These are phyloP conservation scores for Podaxis sp. DNA, from an alignment of 768 basidiomycete species.

Conservation along the genomic window DNA sequence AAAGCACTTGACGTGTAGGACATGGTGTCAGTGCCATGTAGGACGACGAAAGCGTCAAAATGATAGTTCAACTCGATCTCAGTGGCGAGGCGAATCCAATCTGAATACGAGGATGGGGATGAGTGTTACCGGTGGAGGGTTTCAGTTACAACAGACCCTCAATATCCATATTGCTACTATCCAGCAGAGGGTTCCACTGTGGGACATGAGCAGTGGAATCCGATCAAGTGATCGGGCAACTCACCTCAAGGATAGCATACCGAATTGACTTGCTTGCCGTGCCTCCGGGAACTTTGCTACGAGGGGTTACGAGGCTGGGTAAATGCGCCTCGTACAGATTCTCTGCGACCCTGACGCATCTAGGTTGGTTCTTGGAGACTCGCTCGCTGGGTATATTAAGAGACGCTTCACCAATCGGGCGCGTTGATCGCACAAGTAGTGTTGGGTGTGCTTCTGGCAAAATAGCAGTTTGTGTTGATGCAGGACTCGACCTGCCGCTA, in stretches of 20 bases:
- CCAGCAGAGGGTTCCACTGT: constrained; percentile 84
- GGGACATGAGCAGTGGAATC: constrained; percentile 11
- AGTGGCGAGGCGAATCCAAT: constrained; percentile 87
- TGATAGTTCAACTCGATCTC: constrained; percentile 93
- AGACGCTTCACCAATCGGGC: constrained; percentile 52
- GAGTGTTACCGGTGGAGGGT: neutral
- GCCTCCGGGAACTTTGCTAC: constrained; percentile 55
- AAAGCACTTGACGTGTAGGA: constrained; percentile 85
- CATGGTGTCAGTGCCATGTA: constrained; percentile 94
- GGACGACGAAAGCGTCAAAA: constrained; percentile 88
- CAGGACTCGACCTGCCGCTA: constrained; percentile 51
- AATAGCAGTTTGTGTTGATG: constrained; percentile 20
- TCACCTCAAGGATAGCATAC: constrained; percentile 81
- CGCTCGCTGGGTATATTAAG: constrained; percentile 27
- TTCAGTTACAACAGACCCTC: constrained; percentile 40
- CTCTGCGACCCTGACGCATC: constrained; percentile 50
- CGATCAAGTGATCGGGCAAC: constrained; percentile 10
- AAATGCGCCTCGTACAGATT: constrained; percentile 68
- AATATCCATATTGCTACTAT: constrained; percentile 87
- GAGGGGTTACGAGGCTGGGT: constrained; percentile 78
- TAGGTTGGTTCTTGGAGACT: constrained; percentile 25
- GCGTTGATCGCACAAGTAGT: constrained; percentile 61
- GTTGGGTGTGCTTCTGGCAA: constrained; percentile 31
- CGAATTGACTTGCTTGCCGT: constrained; percentile 67
- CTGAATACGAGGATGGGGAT: constrained; percentile 29